These are phyloP conservation scores for Solanum clarkiae DNA, from an alignment of 257 asterid genomes.

Conservation along the genomic window DNA sequence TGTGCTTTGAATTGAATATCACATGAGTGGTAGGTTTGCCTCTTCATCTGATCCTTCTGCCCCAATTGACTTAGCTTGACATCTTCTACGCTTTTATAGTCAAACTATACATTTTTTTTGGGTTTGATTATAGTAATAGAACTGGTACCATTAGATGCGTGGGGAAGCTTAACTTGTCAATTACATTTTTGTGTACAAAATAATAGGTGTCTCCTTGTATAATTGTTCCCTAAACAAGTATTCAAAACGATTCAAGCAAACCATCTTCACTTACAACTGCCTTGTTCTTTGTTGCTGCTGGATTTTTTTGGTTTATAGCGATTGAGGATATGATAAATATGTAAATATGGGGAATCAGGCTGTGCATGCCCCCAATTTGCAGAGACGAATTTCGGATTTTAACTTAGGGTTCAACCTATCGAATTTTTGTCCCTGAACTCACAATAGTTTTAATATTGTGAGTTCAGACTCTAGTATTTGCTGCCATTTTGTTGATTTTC, in stretches of 20 bases:
- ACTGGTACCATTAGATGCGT: background rate
- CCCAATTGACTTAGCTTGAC: background rate
- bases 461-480: background rate
- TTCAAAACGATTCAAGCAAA: background rate
- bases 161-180: background rate
- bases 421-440: background rate
- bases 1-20: background rate
- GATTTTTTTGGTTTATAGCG: background rate
- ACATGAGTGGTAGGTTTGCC: background rate
- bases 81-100: background rate
- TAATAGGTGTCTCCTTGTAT: background rate
- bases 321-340: background rate
- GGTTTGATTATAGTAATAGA: background rate
- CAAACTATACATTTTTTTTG: background rate
- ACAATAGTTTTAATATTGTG: background rate
- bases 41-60: background rate
- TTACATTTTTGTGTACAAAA: constrained; percentile 2
- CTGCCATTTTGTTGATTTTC: background rate
- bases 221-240: background rate
- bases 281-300: background rate
- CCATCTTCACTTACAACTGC: background rate
- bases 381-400: background rate
- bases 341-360: background rate
- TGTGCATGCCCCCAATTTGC: background rate
- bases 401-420: background rate